phyloP scores from a whole-genome alignment of 805 yeast genomes.

The Wickerhamiella azyma region DNA sequence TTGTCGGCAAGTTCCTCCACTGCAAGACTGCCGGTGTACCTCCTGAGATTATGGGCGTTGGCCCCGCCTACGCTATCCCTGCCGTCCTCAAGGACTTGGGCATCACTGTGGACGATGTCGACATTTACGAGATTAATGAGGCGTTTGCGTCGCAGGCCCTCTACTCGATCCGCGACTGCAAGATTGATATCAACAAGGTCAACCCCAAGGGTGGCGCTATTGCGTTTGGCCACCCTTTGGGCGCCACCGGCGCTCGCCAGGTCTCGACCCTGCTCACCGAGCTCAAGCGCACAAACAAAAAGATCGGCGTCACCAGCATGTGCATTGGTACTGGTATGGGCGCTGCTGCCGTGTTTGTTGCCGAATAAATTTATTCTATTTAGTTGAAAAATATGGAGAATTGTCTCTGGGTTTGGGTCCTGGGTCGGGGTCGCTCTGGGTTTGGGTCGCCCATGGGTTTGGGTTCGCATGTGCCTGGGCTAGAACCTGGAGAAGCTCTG shows the following conservation, averaged over 20 bases:
- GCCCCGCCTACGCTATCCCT: constrained; percentile 95
- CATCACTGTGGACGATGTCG: constrained; percentile 49
- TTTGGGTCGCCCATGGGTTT: no score
- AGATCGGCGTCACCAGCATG: constrained; percentile 84
- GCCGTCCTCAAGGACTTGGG: constrained; percentile 51
- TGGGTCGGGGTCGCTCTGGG: no score
- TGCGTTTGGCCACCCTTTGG: constrained; percentile 89
- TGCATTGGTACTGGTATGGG: constrained; percentile 99
- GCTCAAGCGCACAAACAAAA: constrained; percentile 52
- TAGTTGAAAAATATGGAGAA: no score
- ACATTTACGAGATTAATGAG: constrained; percentile 81
- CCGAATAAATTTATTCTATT: constrained; percentile 38
- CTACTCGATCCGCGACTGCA: constrained; percentile 51
- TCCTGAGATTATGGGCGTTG: constrained; percentile 95
- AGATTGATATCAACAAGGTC: constrained; percentile 56
- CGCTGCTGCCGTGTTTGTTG: constrained; percentile 77
- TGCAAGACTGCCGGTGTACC: constrained; percentile 84
- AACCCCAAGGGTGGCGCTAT: constrained; percentile 96
- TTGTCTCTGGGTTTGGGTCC: no score
- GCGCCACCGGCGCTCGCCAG: constrained; percentile 87
- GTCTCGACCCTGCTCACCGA: constrained; percentile 77
- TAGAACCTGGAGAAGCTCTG: no score
- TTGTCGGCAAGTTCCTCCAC: constrained; percentile 67
- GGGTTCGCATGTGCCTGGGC: no score
- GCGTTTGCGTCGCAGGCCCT: constrained; percentile 94